A percentile compares a stretch with the other conserved stretches of the same genome.
These are phyloP conservation scores for Xylaria multiplex DNA, from an alignment of 2,329 filamentous ascomycete genomes.

Conservation along the genomic window DNA sequence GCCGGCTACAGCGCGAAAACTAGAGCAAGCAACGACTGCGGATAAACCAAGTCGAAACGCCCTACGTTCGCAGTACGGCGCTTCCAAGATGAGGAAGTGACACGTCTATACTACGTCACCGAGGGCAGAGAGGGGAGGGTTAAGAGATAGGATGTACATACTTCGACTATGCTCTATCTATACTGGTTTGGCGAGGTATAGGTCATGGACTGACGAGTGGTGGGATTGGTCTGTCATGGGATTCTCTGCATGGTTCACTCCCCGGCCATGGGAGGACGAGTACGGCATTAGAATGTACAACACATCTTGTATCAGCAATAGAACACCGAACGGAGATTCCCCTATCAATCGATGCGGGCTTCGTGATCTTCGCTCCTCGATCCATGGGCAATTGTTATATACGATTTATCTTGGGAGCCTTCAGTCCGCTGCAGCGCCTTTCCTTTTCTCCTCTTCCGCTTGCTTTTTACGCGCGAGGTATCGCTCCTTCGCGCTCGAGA, in stretches of 20 bases:
- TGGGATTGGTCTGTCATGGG: background rate
- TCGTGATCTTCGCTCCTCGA: background rate
- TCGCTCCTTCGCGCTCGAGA: constrained; percentile 80
- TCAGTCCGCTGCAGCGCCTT: constrained; percentile 29
- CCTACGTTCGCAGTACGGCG: background rate
- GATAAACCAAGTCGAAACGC: background rate
- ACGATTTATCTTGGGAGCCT: background rate
- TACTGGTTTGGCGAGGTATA: background rate
- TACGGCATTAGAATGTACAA: constrained; percentile 44
- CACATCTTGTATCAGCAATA: constrained; percentile 31
- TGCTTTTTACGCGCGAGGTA: constrained; percentile 82
- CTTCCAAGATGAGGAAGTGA: background rate
- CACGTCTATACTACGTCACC: background rate
- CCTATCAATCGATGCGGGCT: background rate
- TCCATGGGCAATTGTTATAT: constrained; percentile 33
- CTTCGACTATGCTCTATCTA: background rate
- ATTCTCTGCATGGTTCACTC: background rate
- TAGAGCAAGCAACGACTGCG: constrained; percentile 13
- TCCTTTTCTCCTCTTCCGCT: constrained; percentile 74
- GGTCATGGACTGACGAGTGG: background rate
- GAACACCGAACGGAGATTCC: constrained; percentile 15
- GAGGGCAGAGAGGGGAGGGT: background rate
- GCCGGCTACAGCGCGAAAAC: constrained; percentile 68
- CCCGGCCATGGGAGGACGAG: constrained; percentile 1
- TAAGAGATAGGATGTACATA: background rate